A percentile compares a stretch with the other conserved stretches of the same genome.
Conservation (phyloP, 257 asterid species). For the Solanum chiquidenum region DNA sequence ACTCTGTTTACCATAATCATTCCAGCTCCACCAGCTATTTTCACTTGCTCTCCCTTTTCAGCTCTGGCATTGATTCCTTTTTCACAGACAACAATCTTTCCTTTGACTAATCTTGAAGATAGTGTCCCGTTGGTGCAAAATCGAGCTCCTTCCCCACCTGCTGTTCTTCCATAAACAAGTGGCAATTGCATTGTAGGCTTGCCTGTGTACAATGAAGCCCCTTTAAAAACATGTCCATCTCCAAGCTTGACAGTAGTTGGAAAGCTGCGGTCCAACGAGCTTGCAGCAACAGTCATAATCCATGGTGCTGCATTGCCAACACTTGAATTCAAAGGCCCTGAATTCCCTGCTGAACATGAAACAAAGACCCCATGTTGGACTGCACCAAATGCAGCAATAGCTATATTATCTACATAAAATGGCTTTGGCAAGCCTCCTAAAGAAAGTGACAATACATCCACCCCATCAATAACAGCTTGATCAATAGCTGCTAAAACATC, state of each 20-base stretch:
- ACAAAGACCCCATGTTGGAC: conserved; percentile 38
- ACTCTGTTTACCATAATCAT: conserved; percentile 46
- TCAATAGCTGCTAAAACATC: conserved; percentile 68
- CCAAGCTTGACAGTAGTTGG: conserved; percentile 40
- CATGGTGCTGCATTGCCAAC: conserved; percentile 64
- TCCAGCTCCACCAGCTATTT: conserved; percentile 55
- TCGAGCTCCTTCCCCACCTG: conserved; percentile 28
- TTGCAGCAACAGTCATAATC: conserved; percentile 74
- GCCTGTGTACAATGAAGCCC: conserved; percentile 46
- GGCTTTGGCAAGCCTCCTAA: conserved; percentile 44
- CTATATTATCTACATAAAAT: conserved; percentile 33
- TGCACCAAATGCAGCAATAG: conserved; percentile 71
- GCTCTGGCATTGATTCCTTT: conserved; percentile 47
- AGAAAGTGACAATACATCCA: conserved; percentile 55
- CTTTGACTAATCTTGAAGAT: conserved; percentile 27
- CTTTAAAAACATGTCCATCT: conserved; percentile 29
- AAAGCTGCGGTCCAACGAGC: conserved; percentile 45
- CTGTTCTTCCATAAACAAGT: conserved; percentile 28
- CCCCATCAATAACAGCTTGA: conserved; percentile 57
- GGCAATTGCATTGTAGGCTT: conserved; percentile 27
- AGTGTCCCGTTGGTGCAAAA: conserved; percentile 42
- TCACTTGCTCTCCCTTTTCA: conserved; percentile 59
- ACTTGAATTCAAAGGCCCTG: conserved; percentile 45
- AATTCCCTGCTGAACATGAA: conserved; percentile 57
- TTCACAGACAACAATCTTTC: conserved; percentile 65